Conservation (phyloP, 768 basidiomycete species). For the Trametes gibbosa region DNA sequence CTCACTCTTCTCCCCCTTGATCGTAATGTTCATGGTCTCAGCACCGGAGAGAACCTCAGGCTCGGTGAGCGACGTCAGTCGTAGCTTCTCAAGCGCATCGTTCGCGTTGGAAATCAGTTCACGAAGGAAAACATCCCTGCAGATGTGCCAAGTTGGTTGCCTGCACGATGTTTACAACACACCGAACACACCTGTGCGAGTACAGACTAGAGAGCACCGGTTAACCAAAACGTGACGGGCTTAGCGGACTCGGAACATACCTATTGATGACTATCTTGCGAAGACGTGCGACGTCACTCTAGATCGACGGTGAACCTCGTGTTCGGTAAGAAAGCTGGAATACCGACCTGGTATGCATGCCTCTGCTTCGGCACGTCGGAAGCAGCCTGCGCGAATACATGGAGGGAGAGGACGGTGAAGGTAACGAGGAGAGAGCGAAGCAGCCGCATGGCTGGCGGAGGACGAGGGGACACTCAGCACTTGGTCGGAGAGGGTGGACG, state of each 20-base stretch:
- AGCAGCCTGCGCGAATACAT: constrained; percentile 50
- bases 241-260: constrained; percentile 29
- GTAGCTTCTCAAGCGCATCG: constrained; percentile 94
- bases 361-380: constrained; percentile 48
- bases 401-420: constrained; percentile 41
- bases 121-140: constrained; percentile 80
- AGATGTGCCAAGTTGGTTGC: background rate
- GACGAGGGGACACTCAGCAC: background rate
- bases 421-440: constrained; percentile 45
- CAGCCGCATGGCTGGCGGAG: constrained; percentile 51
- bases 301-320: constrained; percentile 4
- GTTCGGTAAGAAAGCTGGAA: background rate
- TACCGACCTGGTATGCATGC: constrained; percentile 67
- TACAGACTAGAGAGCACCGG: constrained; percentile 56
- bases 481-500: background rate
- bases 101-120: constrained; percentile 94
- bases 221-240: background rate
- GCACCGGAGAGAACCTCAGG: constrained; percentile 66
- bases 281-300: constrained; percentile 93
- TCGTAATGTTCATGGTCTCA: constrained; percentile 84
- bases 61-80: constrained; percentile 80
- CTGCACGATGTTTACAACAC: background rate
- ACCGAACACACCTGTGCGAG: constrained; percentile 62
- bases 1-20: constrained; percentile 69
- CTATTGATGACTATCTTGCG: constrained; percentile 93